A percentile compares a stretch with the other conserved stretches of the same genome.
Conservation (phyloP, 257 asterid genomes). For the Buddleja alternifolia region DNA sequence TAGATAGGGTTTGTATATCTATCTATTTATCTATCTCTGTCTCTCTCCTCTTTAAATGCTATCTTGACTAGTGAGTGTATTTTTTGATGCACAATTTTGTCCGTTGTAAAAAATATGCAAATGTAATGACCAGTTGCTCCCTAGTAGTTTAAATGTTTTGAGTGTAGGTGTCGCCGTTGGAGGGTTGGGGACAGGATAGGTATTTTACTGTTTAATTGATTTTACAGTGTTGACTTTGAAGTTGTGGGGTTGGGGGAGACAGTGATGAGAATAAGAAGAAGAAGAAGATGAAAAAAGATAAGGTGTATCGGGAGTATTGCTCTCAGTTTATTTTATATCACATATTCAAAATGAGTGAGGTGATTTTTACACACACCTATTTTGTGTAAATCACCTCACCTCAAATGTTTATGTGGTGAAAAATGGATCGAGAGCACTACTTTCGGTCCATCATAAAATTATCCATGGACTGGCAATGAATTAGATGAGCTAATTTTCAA, state of each 20-base stretch:
- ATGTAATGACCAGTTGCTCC: slow-evolving; percentile 17
- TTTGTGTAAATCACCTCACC: too few relatives aligned
- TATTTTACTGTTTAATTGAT: neutral
- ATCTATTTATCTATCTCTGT: neutral
- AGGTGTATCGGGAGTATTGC: too few relatives aligned
- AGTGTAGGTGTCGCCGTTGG: slow-evolving; percentile 12
- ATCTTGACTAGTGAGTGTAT: slow-evolving; percentile 15
- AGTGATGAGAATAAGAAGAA: neutral
- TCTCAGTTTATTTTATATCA: too few relatives aligned
- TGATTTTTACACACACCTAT: too few relatives aligned
- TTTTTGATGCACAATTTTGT: neutral
- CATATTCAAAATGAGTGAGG: too few relatives aligned
- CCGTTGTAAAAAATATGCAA: neutral
- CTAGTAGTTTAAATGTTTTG: neutral
- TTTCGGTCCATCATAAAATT: too few relatives aligned
- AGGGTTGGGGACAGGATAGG: slow-evolving; percentile 12
- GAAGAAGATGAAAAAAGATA: neutral
- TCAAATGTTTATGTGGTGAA: too few relatives aligned
- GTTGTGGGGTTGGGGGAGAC: neutral
- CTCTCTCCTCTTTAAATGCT: slow-evolving; percentile 41
- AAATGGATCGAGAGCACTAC: too few relatives aligned
- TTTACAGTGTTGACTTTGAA: neutral
- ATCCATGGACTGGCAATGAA: too few relatives aligned
- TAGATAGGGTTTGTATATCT: slow-evolving; percentile 16
- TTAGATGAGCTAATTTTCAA: too few relatives aligned